These are phyloP conservation scores for Colletotrichum sp. DNA, from an alignment of 2,329 filamentous ascomycete genomes.

Conservation along the genomic window DNA sequence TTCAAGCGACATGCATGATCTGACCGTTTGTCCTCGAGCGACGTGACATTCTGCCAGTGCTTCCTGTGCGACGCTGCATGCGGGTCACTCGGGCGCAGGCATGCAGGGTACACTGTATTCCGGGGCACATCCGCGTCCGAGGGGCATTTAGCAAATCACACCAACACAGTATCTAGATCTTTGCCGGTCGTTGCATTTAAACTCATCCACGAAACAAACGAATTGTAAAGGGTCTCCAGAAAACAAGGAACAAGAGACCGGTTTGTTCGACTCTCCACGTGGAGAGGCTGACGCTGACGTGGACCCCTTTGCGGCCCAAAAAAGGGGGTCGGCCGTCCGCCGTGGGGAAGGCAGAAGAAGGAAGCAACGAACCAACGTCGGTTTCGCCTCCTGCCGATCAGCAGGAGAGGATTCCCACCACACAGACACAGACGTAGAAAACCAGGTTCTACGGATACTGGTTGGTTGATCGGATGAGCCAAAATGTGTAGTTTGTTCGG, in stretches of 20 bases:
- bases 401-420: neutral
- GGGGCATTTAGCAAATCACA: neutral
- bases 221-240: neutral
- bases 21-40: neutral
- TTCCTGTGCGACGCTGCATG: neutral
- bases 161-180: neutral
- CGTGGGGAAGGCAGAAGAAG: neutral
- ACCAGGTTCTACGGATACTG: neutral
- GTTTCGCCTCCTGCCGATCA: neutral
- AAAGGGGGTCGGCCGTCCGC: neutral
- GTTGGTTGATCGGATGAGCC: neutral
- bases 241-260: neutral
- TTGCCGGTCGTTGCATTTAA: neutral
- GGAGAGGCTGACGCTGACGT: neutral
- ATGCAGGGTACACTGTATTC: neutral
- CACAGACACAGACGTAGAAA: neutral
- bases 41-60: neutral
- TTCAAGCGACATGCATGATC: conserved; percentile 1
- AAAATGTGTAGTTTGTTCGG: conserved; percentile 4
- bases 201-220: neutral
- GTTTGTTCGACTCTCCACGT: neutral
- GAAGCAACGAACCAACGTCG: neutral
- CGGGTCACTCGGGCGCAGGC: neutral
- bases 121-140: neutral
- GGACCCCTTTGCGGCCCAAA: neutral